Conservation (phyloP, 2,329 filamentous ascomycete genomes). For the Aspergillus japonicus region DNA sequence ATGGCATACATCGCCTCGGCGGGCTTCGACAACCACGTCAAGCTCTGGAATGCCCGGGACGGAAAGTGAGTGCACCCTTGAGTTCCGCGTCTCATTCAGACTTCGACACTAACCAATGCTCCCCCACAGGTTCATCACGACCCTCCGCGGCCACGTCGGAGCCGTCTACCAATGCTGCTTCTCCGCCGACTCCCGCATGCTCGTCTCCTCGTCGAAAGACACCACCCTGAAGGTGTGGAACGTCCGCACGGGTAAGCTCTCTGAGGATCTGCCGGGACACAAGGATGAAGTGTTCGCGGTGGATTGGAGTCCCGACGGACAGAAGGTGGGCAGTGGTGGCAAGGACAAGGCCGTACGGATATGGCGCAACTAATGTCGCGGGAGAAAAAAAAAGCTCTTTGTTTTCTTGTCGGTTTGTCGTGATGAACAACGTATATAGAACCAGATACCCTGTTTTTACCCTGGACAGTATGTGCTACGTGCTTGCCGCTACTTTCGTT, state of each 20-base stretch:
- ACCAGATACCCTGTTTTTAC: conserved; percentile 20
- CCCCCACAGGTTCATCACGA: conserved; percentile 70
- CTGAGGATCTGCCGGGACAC: conserved; percentile 81
- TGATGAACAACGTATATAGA: neutral
- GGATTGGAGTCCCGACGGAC: conserved; percentile 91
- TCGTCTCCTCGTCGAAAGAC: conserved; percentile 87
- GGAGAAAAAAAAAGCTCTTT: conserved; percentile 8
- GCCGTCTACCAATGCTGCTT: conserved; percentile 92
- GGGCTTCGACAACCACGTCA: conserved; percentile 92
- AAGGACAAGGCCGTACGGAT: conserved; percentile 77
- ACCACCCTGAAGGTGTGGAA: conserved; percentile 96
- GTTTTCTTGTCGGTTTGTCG: neutral
- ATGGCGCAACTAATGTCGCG: conserved; percentile 56
- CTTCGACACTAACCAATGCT: conserved; percentile 8
- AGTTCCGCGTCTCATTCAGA: neutral
- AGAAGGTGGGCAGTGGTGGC: conserved; percentile 84
- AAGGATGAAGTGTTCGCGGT: conserved; percentile 91
- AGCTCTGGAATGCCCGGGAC: conserved; percentile 80
- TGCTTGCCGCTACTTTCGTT: neutral
- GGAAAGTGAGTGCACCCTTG: conserved; percentile 47
- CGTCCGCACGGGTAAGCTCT: conserved; percentile 77
- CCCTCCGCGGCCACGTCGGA: conserved; percentile 82
- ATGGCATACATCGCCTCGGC: conserved; percentile 82
- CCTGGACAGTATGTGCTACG: neutral
- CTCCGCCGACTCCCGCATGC: conserved; percentile 82